phyloP scores from a whole-genome alignment of 2,329 filamentous ascomycete genomes.

The Penicillium vulpinum region DNA sequence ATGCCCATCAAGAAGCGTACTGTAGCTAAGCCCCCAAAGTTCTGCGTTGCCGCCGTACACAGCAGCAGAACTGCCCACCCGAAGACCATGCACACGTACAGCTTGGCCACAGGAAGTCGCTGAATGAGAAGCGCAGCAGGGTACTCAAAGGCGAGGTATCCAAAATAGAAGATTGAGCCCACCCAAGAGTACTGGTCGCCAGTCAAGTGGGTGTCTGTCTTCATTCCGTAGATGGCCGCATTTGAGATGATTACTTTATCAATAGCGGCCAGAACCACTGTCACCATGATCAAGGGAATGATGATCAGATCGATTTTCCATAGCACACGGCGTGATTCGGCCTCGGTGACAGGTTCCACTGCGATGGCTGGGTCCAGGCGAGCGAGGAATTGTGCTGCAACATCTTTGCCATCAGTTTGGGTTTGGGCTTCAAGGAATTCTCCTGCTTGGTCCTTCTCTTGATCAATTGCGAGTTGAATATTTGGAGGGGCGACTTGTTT shows the following conservation, averaged over 20 bases:
- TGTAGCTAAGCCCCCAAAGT: slow-evolving; percentile 13
- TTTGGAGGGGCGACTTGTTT: not conserved
- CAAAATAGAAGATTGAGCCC: slow-evolving; percentile 19
- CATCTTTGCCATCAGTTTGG: slow-evolving; percentile 20
- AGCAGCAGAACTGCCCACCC: slow-evolving; percentile 13
- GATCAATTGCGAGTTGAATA: not conserved
- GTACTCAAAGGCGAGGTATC: slow-evolving; percentile 17
- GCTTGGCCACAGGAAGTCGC: slow-evolving; percentile 12
- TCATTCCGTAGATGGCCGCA: slow-evolving; percentile 19
- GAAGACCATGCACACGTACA: slow-evolving; percentile 7
- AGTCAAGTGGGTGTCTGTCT: slow-evolving; percentile 20
- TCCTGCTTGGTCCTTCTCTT: slow-evolving; percentile 9
- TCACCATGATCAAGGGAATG: slow-evolving; percentile 27
- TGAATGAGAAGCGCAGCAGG: slow-evolving; percentile 20
- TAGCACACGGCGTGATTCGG: slow-evolving; percentile 25
- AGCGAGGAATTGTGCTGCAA: slow-evolving; percentile 32
- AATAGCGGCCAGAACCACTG: slow-evolving; percentile 27
- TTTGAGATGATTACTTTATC: slow-evolving; percentile 35
- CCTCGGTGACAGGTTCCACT: slow-evolving; percentile 23
- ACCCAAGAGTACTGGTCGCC: slow-evolving; percentile 26
- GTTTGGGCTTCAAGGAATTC: slow-evolving; percentile 9
- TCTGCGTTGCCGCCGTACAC: slow-evolving; percentile 15
- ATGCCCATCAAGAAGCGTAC: slow-evolving; percentile 18
- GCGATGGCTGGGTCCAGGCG: slow-evolving; percentile 24
- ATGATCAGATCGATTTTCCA: slow-evolving; percentile 31